These are phyloP conservation scores for Neurospora terricola DNA, from an alignment of 495 filamentous ascomycete genomes.

Conservation along the genomic window DNA sequence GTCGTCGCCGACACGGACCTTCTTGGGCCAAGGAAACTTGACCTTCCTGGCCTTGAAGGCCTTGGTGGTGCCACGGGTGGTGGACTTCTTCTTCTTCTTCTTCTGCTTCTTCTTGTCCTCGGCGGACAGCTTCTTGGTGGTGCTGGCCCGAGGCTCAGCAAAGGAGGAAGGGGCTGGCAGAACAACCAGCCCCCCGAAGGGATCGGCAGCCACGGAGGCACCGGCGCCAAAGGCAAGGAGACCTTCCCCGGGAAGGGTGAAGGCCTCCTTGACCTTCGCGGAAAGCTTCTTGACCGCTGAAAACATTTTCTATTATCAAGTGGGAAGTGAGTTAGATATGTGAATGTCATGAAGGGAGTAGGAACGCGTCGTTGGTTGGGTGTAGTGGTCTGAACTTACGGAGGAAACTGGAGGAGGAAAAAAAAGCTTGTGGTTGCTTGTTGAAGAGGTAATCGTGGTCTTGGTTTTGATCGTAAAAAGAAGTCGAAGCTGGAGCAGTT, in stretches of 20 bases:
- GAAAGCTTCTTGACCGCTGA: not conserved
- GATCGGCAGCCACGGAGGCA: not conserved
- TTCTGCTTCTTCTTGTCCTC: no score
- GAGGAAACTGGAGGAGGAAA: not conserved
- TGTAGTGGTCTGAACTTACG: not conserved
- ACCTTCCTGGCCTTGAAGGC: no score
- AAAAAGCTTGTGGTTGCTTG: not conserved
- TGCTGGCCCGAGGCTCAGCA: no score
- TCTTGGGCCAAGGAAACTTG: no score
- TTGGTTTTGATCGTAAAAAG: not conserved
- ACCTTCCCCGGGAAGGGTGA: not conserved
- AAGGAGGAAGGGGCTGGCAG: no score
- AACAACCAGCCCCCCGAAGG: not conserved
- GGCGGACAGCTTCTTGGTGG: no score
- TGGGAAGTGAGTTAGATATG: not conserved
- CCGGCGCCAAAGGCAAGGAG: not conserved
- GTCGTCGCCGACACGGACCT: no score
- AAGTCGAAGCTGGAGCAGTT: no score
- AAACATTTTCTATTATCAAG: not conserved
- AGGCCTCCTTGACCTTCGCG: not conserved
- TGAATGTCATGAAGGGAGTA: not conserved
- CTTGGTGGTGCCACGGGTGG: no score
- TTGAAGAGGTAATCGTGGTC: not conserved
- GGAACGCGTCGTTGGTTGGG: not conserved
- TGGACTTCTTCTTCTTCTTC: no score